Evolutionary conservation across 495 filamentous ascomycete species (phyloP).

Genomic region (Rhizodiscina lignyota): DNA sequence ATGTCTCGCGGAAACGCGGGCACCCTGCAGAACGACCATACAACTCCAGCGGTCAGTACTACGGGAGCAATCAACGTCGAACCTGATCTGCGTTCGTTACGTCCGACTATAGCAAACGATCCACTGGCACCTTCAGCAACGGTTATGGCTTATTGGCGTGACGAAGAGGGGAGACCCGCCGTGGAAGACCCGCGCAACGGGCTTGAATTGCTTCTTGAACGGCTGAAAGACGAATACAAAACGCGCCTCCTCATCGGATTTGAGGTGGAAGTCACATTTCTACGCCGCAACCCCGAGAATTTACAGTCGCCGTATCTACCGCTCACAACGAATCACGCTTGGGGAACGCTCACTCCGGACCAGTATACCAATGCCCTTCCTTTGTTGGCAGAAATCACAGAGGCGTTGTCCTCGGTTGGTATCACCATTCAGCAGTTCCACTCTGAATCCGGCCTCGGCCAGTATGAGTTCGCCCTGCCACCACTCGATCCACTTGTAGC

Average conservation of each 20-base stretch:
- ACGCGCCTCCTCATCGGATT: slow-evolving; percentile 53
- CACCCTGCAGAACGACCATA: slow-evolving; percentile 20
- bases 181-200: slow-evolving; percentile 31
- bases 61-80: slow-evolving; percentile 30
- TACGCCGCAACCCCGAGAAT: slow-evolving; percentile 22
- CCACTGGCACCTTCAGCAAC: slow-evolving; percentile 13
- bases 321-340: slow-evolving; percentile 37
- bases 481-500: slow-evolving; percentile 47
- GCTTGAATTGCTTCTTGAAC: slow-evolving; percentile 11
- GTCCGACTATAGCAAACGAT: slow-evolving; percentile 13
- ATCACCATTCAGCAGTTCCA: slow-evolving; percentile 64
- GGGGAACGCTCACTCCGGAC: slow-evolving; percentile 41
- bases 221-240: slow-evolving; percentile 17
- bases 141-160: slow-evolving; percentile 27
- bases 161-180: slow-evolving; percentile 44
- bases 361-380: slow-evolving; percentile 35
- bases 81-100: slow-evolving; percentile 17
- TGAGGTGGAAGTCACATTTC: slow-evolving; percentile 68
- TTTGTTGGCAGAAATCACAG: slow-evolving; percentile 45
- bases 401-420: slow-evolving; percentile 36
- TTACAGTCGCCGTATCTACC: slow-evolving; percentile 18
- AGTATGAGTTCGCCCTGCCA: slow-evolving; percentile 67
- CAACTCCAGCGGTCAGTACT: slow-evolving; percentile 33
- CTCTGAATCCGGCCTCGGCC: slow-evolving; percentile 54
- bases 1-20: slow-evolving; percentile 21